A percentile compares a stretch with the other conserved stretches of the same genome.
Conservation (phyloP, 192 early-diverging fungal species). For the Pecoramyces ruminantium region DNA sequence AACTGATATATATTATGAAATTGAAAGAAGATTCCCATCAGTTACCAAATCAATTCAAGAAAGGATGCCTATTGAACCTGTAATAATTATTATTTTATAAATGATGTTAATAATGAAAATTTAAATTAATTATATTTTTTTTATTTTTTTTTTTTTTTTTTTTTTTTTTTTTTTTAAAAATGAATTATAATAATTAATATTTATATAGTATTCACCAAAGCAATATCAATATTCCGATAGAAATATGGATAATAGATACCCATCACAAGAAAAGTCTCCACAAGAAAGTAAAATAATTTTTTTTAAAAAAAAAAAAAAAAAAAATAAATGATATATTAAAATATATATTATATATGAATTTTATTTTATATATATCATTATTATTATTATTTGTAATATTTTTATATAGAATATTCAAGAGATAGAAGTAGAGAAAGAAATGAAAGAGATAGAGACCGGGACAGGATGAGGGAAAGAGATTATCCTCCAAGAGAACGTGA, state of each 20-base stretch:
- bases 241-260: neutral
- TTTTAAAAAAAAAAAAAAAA: no score
- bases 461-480: neutral
- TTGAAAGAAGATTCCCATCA: constrained; percentile 22
- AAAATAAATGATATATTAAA: no score
- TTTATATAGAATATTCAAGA: neutral
- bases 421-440: neutral
- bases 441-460: neutral
- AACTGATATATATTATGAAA: constrained; percentile 68
- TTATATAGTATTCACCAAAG: neutral
- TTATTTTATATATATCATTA: no score
- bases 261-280: neutral
- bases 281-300: neutral
- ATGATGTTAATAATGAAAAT: no score
- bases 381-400: neutral
- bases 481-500: neutral
- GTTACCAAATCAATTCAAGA: constrained; percentile 21
- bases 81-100: neutral
- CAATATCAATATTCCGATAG: neutral
- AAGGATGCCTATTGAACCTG: neutral
- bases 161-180: no score
- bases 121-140: no score
- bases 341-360: no score
- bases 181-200: no score
- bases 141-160: no score